These are phyloP conservation scores for Atalantia buxifolia DNA, from an alignment of 345 rosid genomes.

Conservation along the genomic window DNA sequence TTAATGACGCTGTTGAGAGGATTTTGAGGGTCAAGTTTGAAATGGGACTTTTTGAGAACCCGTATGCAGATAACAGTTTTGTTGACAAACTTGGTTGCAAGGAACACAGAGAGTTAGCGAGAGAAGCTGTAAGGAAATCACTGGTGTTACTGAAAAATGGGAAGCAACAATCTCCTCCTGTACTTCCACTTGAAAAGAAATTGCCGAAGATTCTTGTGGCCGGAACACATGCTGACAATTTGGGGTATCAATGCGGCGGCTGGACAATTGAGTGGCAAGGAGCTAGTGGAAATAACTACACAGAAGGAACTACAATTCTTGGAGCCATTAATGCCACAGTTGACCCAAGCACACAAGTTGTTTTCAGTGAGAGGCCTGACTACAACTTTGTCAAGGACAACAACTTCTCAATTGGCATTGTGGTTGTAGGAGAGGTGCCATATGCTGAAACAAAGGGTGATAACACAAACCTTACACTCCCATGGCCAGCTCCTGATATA, in stretches of 20 bases:
- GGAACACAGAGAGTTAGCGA: slow-evolving; percentile 67
- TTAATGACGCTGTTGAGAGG: slow-evolving; percentile 63
- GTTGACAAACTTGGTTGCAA: slow-evolving; percentile 52
- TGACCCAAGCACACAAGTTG: slow-evolving; percentile 46
- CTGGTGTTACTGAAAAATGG: slow-evolving; percentile 62
- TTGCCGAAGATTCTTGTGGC: slow-evolving; percentile 49
- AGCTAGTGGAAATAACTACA: slow-evolving; percentile 43
- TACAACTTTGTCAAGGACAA: not conserved
- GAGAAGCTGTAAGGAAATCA: slow-evolving; percentile 72
- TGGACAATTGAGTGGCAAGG: slow-evolving; percentile 73
- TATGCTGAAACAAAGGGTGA: slow-evolving; percentile 48
- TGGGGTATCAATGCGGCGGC: slow-evolving; percentile 67
- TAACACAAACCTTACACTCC: slow-evolving; percentile 36
- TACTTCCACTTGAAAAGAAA: slow-evolving; percentile 54
- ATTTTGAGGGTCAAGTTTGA: slow-evolving; percentile 65
- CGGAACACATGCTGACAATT: slow-evolving; percentile 51
- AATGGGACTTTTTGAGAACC: slow-evolving; percentile 72
- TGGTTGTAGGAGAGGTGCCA: slow-evolving; percentile 43
- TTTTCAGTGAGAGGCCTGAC: slow-evolving; percentile 43
- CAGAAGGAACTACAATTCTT: slow-evolving; percentile 65
- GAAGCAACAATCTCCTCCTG: slow-evolving; percentile 28
- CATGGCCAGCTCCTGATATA: slow-evolving; percentile 34
- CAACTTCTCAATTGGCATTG: slow-evolving; percentile 6
- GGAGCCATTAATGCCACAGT: slow-evolving; percentile 51
- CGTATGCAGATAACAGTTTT: slow-evolving; percentile 44